Conservation (phyloP, 1,284 basidiomycete genomes). For the Moesziomyces antarcticus region DNA sequence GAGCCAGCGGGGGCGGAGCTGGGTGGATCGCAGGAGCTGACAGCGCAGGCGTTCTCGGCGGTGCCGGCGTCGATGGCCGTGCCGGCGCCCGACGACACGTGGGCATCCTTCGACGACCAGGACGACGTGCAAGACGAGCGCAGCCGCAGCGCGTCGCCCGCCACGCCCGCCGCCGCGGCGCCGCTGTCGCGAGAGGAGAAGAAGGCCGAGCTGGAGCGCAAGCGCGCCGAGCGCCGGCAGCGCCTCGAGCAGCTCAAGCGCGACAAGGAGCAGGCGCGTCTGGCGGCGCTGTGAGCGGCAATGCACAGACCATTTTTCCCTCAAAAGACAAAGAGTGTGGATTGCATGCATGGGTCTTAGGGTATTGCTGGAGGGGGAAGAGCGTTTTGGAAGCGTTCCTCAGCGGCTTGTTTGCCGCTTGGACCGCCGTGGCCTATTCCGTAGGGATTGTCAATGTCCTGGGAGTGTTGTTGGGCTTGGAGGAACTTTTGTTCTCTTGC, state of each 20-base stretch:
- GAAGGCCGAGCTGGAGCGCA: conserved; percentile 53
- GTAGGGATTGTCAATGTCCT: not conserved
- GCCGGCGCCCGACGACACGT: conserved; percentile 19
- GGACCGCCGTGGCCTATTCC: conserved; percentile 47
- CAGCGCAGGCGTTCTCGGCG: conserved; percentile 32
- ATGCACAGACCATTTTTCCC: not conserved
- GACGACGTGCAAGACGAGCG: conserved; percentile 9
- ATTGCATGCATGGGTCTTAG: not conserved
- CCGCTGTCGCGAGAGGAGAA: conserved; percentile 58
- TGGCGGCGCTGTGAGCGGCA: conserved; percentile 19
- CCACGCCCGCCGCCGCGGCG: conserved; percentile 14
- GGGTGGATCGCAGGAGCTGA: conserved; percentile 35
- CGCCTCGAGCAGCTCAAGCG: conserved; percentile 51
- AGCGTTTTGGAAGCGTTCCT: conserved; percentile 25
- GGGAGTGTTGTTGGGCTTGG: conserved; percentile 4
- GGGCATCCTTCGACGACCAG: conserved; percentile 40
- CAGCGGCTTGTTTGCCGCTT: conserved; percentile 33
- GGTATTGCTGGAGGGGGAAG: not conserved
- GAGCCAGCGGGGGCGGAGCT: conserved; percentile 7
- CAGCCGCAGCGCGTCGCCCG: conserved; percentile 9
- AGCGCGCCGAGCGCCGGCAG: conserved; percentile 50
- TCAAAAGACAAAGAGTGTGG: not conserved
- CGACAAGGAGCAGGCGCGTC: conserved; percentile 45
- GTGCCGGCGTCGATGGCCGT: conserved; percentile 13
- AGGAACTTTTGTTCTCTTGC: conserved; percentile 28